Evolutionary conservation across 2,329 filamentous ascomycete species (phyloP), one percentile per base, ranked within the genome.

Genomic region (Fusarium nygamai): DNA sequence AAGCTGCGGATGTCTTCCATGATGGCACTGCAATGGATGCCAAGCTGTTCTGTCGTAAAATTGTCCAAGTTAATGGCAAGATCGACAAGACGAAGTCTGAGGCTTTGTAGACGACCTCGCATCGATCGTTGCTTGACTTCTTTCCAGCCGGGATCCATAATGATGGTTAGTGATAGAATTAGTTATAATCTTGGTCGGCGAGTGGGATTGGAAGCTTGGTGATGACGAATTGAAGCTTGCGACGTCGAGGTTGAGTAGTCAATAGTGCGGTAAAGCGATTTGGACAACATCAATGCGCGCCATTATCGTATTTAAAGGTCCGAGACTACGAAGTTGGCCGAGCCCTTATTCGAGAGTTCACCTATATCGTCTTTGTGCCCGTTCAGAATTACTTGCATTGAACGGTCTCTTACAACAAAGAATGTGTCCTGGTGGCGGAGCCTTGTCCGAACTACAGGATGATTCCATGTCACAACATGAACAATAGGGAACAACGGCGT

Each of bases 191-290:
- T 7, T 13, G 17, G 24, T 16, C 4, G 7, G 3, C 1, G n/a
- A 29, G 8, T n/a, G 10, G 20, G 1, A 4, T 6, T 5, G 0
- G 8, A 29, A 5, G 33, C 0, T 27, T 22, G n/a, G n/a, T n/a
- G n/a, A n/a, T n/a, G n/a, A n/a, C n/a, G n/a, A n/a, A n/a, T n/a
- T n/a, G n/a, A n/a, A n/a, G n/a, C n/a, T n/a, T n/a, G n/a, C n/a
- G 10, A 4, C 7, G 14, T 50, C 11, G 7, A 13, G 19, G 10
- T 10, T 38, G 19, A 11, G 6, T 1, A 10, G 24, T 17, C 8
- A 12, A 38, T 11, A 29, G 14, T 13, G 8, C 24, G 8, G 1
- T 24, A 8, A 27, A 24, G 8, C 2, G 3, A 20, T 16, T 8
- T 38, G 10, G 14, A 12, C 2, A 7, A n/a, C 12, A 27, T 22